These are phyloP conservation scores for Durio zibethinus DNA, from an alignment of 345 rosid genomes.

Conservation along the genomic window DNA sequence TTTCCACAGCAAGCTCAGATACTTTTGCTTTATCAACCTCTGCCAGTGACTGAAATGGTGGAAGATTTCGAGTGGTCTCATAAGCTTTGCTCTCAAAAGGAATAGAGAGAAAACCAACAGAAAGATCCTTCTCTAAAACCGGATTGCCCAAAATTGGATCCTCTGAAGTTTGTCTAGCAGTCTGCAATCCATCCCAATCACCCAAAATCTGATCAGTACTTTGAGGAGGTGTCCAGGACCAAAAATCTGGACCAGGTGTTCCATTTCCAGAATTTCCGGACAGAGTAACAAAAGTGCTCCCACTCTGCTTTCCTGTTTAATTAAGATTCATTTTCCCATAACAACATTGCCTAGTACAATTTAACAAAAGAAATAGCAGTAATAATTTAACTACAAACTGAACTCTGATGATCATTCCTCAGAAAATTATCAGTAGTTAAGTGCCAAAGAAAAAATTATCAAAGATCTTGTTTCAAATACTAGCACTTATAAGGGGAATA, in stretches of 20 bases:
- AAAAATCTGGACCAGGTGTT: conserved; percentile 91
- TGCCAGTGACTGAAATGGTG: conserved; percentile 63
- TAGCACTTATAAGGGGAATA: background rate
- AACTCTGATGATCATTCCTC: background rate
- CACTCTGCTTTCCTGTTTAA: conserved; percentile 38
- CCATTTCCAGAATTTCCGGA: conserved; percentile 42
- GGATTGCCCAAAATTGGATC: conserved; percentile 37
- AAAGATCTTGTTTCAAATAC: background rate
- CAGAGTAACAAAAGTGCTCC: conserved; percentile 36
- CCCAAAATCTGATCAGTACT: conserved; percentile 23
- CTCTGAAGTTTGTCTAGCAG: conserved; percentile 26
- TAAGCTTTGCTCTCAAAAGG: conserved; percentile 70
- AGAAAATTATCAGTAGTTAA: background rate
- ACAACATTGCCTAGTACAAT: background rate
- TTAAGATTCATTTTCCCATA: background rate
- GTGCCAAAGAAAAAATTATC: background rate
- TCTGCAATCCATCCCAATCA: conserved; percentile 22
- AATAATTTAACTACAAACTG: background rate
- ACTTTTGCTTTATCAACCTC: conserved; percentile 43
- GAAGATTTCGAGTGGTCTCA: conserved; percentile 38
- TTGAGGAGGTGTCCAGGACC: conserved; percentile 87
- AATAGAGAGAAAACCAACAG: conserved; percentile 52
- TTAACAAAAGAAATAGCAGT: background rate
- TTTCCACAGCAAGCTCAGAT: conserved; percentile 33
- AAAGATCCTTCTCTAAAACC: conserved; percentile 53